Percentiles rank a stretch among this genome's conserved stretches.
phyloP scores from a whole-genome alignment of 129 eudicot genomes.

The Oenanthe sinensis region DNA sequence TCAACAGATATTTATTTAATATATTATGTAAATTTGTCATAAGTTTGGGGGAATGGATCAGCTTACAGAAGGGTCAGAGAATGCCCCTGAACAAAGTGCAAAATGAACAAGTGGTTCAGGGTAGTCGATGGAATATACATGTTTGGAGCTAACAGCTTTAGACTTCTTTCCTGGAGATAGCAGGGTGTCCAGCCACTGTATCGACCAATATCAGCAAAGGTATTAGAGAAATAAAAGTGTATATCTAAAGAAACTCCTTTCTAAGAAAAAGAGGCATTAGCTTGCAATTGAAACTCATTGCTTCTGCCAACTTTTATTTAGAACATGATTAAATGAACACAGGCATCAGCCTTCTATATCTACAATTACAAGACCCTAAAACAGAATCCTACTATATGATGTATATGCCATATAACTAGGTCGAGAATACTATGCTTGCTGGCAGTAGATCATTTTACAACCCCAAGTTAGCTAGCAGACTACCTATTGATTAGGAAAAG shows the following conservation, averaged over 20 bases:
- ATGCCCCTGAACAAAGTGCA: constrained; percentile 66
- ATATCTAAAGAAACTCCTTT: neutral
- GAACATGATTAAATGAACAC: neutral
- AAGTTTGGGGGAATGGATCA: neutral
- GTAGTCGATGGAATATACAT: constrained; percentile 58
- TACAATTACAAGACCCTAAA: neutral
- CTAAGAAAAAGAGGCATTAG: neutral
- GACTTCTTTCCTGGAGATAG: constrained; percentile 75
- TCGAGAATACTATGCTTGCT: neutral
- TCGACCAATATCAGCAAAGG: constrained; percentile 6
- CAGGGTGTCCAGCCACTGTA: constrained; percentile 77
- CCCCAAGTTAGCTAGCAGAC: neutral
- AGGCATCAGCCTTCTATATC: neutral
- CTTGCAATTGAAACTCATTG: neutral
- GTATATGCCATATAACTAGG: neutral
- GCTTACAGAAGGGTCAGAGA: constrained; percentile 75
- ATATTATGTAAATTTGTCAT: neutral
- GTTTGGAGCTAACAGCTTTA: constrained; percentile 34
- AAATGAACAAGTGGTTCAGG: constrained; percentile 88
- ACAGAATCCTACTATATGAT: neutral
- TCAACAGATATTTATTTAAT: neutral
- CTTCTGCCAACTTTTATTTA: neutral
- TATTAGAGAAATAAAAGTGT: neutral
- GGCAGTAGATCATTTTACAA: neutral
- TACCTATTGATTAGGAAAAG: neutral